A percentile compares a stretch with the other conserved stretches of the same genome.
Conservation (phyloP, 805 yeast genomes). For the Naumovozyma dairenensis region DNA sequence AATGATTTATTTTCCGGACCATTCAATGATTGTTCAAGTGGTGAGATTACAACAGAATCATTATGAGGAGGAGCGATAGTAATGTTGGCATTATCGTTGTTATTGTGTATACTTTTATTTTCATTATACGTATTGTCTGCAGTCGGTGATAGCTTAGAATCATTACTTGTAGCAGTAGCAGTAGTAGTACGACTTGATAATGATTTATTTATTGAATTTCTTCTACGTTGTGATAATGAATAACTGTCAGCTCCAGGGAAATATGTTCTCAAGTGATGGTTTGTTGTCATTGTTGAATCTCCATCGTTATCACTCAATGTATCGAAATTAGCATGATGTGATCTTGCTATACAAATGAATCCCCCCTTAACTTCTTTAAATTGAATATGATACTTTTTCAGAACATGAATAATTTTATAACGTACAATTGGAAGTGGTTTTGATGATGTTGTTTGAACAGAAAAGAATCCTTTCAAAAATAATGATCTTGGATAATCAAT, state of each 20-base stretch:
- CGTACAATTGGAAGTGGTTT: slow-evolving; percentile 83
- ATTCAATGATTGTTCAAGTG: neutral
- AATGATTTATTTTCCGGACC: neutral
- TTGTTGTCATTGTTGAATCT: no score
- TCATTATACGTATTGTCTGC: no score
- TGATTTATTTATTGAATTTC: neutral
- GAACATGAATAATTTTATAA: slow-evolving; percentile 66
- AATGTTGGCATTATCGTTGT: neutral
- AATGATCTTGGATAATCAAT: slow-evolving; percentile 85
- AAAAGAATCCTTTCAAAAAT: slow-evolving; percentile 84
- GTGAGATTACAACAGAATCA: neutral
- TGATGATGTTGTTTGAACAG: slow-evolving; percentile 90
- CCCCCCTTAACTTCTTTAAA: slow-evolving; percentile 93
- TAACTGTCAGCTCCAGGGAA: neutral
- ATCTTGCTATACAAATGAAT: slow-evolving; percentile 67
- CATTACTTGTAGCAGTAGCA: neutral
- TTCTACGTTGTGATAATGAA: neutral
- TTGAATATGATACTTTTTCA: slow-evolving; percentile 63
- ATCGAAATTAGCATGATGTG: no score
- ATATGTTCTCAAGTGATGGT: no score
- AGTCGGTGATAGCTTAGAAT: neutral
- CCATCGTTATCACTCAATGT: no score
- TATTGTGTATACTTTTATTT: neutral
- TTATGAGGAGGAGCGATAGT: neutral
- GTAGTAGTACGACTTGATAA: neutral